Evolutionary conservation across 148 eudicot species (phyloP), one percentile per base, ranked within the genome.

Genomic region (Rhododendron vialii): DNA sequence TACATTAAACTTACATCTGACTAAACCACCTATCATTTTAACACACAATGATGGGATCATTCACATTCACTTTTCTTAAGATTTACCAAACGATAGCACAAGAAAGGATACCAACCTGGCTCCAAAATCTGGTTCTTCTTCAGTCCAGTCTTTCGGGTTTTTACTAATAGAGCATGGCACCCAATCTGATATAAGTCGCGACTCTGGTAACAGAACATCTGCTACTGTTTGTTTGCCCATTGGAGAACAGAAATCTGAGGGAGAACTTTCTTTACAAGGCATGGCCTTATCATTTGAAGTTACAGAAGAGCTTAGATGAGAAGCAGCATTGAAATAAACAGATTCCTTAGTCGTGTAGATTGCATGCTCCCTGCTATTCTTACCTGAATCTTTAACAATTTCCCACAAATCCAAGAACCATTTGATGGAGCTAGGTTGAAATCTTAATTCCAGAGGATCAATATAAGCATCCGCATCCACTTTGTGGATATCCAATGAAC

Each of bases 181-280:
- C 98, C 98, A 97, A 90, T 95, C 96, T 45, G 95, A 93, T 91
- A 97, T 97, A 86, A 97, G 92, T 84, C 89, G 90, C 1, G 95
- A 93, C 77, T 94, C 96, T 50, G 92, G 91, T 15, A 96, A 81
- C 82, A 97, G 87, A 67, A 88, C 89, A 84, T 91, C 90, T 61
- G 88, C 47, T 78, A 35, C 61, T 55, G 83, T 80, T 63, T 90
- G 92, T 85, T 91, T 92, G 71, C 85, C 91, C 28, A 73, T 59
- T 36, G 88, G 78, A 75, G 86, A 65, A 81, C 78, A 47, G 67
- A 84, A 78, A 28, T 88, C 89, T 71, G 87, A 11, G 43, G 88
- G 88, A 38, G 43, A 74, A 79, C 71, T 78, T 86, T 88, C 93
- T 86, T 79, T 80, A 65, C 86, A 88, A 83, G 74, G 76, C 45